These are phyloP conservation scores for Blastomyces gilchristii DNA, from an alignment of 2,329 filamentous ascomycete genomes.

Conservation along the genomic window DNA sequence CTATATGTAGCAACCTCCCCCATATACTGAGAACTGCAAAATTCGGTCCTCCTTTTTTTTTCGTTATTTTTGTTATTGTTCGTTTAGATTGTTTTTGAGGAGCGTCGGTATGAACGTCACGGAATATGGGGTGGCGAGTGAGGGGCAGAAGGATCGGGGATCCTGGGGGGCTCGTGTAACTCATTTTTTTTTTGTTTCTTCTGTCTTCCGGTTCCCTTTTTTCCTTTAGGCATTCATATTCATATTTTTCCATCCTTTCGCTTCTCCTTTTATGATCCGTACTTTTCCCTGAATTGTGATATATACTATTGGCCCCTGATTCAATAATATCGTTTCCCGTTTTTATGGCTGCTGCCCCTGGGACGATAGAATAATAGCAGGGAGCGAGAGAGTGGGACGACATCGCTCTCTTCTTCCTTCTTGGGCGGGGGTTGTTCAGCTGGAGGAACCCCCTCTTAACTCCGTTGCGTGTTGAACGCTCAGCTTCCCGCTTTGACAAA, in stretches of 20 bases:
- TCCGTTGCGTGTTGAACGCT: background rate
- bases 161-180: background rate
- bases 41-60: background rate
- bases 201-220: background rate
- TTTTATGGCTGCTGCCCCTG: background rate
- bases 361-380: background rate
- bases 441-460: background rate
- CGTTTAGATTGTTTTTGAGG: constrained; percentile 1
- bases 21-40: constrained; percentile 1
- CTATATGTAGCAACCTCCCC: background rate
- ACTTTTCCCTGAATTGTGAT: background rate
- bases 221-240: background rate
- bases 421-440: background rate
- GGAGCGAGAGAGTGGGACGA: background rate
- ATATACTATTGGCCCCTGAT: background rate
- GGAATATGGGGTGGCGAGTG: background rate
- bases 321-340: background rate
- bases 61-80: background rate
- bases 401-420: background rate
- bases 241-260: background rate
- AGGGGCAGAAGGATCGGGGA: background rate
- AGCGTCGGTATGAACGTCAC: background rate
- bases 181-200: background rate
- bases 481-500: background rate
- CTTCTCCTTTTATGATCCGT: background rate